Base-by-base conservation (phyloP, 2,329 filamentous ascomycete genomes). In the Ampelomyces quisqualis region DNA sequence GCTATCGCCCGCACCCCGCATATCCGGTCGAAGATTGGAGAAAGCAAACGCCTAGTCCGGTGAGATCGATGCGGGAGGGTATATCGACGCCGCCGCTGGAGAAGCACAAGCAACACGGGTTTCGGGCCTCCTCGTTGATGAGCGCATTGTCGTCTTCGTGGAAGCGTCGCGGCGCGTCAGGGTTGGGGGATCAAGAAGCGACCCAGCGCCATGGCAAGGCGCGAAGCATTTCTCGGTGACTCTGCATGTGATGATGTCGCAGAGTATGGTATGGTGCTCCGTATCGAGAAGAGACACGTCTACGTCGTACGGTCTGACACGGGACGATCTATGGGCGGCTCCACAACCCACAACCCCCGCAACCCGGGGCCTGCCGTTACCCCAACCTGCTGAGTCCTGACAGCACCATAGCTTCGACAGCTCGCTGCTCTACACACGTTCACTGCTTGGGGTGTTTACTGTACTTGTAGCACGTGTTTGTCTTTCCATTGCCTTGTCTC, bases 1-100 rank as follows among this genome's bases (percentile, higher is more conserved):
- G 40, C 14, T 59, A 63, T 37, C 43, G 44, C 10, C 55, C 53
- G 2, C 53, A 62, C 34, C 57, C 55, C 17, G 55, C 49, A 27
- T 62, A 57, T 33, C 48, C 53, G 1, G 21, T 56, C 1, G 53
- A 59, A 15, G 55, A 62, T 6, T 65, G 63, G 60, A 39, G 46
- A 11, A 38, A 49, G 20, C 51, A 45, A 22, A 62, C 58, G 5
- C 62, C 61, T 2, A 66, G 63, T 34, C 62, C 60, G 1, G 51
- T 57, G 21, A 55, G 56, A 19, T 55, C 51, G 2, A 18, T 53
- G 2, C 47, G 53, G 18, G 53, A 59, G 5, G 45, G 44, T 2
- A 51, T 57, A 9, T 38, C 45, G 3, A 60, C 59, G 14, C 58
- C 59, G 7, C 55, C 53, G 15, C 32, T 55, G 13, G 37, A 18